Conservation (phyloP, 306 rosid species). For the Nissolia schottii region DNA sequence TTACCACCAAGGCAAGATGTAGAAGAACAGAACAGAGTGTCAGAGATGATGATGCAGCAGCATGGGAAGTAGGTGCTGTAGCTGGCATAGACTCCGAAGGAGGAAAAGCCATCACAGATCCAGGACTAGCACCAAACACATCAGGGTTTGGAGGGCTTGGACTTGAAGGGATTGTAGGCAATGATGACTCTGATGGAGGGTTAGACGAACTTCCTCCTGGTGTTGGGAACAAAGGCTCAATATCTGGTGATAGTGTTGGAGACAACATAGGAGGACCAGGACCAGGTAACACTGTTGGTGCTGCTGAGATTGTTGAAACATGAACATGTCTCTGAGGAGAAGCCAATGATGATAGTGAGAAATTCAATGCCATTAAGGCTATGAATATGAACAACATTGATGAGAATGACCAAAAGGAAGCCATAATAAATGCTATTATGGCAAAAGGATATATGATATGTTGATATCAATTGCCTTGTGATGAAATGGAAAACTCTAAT, state of each 20-base stretch:
- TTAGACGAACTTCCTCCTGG: slow-evolving; percentile 31
- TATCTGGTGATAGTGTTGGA: slow-evolving; percentile 43
- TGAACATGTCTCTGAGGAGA: slow-evolving; percentile 15
- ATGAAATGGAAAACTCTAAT: slow-evolving; percentile 22
- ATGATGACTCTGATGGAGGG: slow-evolving; percentile 39
- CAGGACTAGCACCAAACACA: background rate
- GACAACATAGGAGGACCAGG: slow-evolving; percentile 10
- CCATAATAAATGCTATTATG: slow-evolving; percentile 39
- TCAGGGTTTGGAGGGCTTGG: slow-evolving; percentile 51
- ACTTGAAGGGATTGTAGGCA: slow-evolving; percentile 44
- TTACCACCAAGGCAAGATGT: slow-evolving; percentile 2
- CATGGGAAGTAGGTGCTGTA: slow-evolving; percentile 33
- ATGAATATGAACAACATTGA: slow-evolving; percentile 23
- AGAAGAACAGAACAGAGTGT: slow-evolving; percentile 23
- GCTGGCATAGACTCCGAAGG: slow-evolving; percentile 33
- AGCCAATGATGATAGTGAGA: slow-evolving; percentile 18
- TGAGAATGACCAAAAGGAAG: slow-evolving; percentile 37
- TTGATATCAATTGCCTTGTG: slow-evolving; percentile 22
- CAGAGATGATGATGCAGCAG: slow-evolving; percentile 15
- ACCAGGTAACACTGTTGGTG: slow-evolving; percentile 34
- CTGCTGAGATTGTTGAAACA: slow-evolving; percentile 41
- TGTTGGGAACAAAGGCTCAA: slow-evolving; percentile 41
- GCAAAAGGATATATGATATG: no score
- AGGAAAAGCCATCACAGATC: slow-evolving; percentile 31
- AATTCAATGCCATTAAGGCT: slow-evolving; percentile 21